Evolutionary conservation across 176 grass and related monocot species (phyloP), one percentile per base, ranked within the genome.

Genomic region (Aegilops umbellulata): DNA sequence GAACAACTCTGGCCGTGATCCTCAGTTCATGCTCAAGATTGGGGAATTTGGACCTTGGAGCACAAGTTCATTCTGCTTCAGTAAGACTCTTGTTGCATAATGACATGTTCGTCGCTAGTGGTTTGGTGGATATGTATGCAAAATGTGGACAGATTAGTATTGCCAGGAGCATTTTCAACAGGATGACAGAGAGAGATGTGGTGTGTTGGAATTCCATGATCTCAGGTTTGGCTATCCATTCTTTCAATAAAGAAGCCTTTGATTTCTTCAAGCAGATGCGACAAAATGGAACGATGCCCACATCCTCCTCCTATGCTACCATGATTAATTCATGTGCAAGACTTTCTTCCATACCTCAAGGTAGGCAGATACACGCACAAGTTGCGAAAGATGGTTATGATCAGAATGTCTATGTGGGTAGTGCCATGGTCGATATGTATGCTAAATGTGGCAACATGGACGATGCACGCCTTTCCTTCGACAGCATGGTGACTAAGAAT

Each of bases 161-260:
- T 53, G 89, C 93, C 58, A 91, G 71, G 83, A 87, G 32, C 24
- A 80, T 97, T 74, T 97, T 97, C 71, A 79, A 78, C 64, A 84
- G 60, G 82, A 95, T 95, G 89, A 77, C 49, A 1, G 85, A 93
- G 80, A 93, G 93, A 82, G 95, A 95, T 32, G 85, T 95, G 23
- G 90, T 97, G 34, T 89, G 89, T 76, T 97, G 95, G 95, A 95
- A 97, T 91, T 89, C 95, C 26, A 97, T 97, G 87, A 91, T 97
- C 69, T 90, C 89, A 53, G 91, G 91, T 66, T 80, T 95, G 65
- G 74, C 89, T 88, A 80, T 93, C 63, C 91, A 89, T 86, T 93
- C 81, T 85, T 85, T 91, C 60, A 90, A 90, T 74, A 84, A 84
- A 89, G 92, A 97, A 35, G 92, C 89, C 27, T 90, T 97, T 16